Base-by-base conservation (phyloP, 345 rosid species). In the Aquilaria sinensis region DNA sequence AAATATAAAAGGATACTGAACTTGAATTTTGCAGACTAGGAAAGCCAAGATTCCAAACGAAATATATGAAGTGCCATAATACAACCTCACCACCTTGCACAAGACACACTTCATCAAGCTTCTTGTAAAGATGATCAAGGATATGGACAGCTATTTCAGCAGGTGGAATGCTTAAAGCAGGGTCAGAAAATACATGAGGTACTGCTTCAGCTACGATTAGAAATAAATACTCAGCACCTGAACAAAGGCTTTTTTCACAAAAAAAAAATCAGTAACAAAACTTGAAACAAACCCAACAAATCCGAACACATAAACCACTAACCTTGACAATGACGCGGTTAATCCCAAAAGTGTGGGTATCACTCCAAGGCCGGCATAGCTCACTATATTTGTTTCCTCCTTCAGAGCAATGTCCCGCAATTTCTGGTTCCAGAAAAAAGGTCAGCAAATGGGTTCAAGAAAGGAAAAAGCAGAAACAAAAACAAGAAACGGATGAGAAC, bases 81-180 rank as follows among this genome's bases (percentile, higher is more conserved):
- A 78, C 91, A 77, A 89, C 97, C 98, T 92, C 96, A 80, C 96
- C 96, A 77, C 89, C 88, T 81, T 83, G 93, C 57, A 89, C 85
- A 56, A 89, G 91, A 71, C 91, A 87, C 56, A 79, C 84, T 77
- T 89, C 85, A 71, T 89, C 97, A 53, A 92, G 69, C 74, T 76
- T 85, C 72, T 71, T 70, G 80, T 84, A 87, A 70, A 92, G 96
- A 80, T 83, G 72, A 74, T 89, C 93, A 61, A 92, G 88, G 65
- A 92, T 63, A 63, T 84, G 90, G 53, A 75, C 87, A 16, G 86
- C 78, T 52, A 81, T 70, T 74, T 84, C 88, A 72, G 93, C 74
- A 30, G 92, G 70, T 14, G 84, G 73, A 70, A 84, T 66, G 69
- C 81, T 56, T n/a, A 82, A 74, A 61, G 50, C 64, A 49, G 76